These are phyloP conservation scores for Fagopyrum tataricum DNA, from an alignment of 148 eudicot genomes.

Conservation along the genomic window DNA sequence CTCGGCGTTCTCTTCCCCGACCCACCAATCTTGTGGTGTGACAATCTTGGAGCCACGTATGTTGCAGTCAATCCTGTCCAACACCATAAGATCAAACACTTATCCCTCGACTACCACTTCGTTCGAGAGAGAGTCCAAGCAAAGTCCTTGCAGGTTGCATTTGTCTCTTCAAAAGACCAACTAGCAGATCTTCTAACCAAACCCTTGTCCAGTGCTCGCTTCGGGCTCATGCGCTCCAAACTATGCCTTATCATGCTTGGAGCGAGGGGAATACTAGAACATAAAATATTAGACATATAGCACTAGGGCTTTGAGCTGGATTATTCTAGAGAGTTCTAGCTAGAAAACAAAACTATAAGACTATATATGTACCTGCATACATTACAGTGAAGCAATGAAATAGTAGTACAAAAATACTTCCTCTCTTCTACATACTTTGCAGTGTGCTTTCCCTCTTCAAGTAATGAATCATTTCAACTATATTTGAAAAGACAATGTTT, in stretches of 20 bases:
- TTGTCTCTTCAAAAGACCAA: not conserved
- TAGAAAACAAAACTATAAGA: no score
- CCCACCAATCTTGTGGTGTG: not conserved
- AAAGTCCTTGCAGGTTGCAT: no score
- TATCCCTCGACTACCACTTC: not conserved
- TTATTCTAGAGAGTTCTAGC: no score
- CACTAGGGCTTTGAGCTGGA: no score
- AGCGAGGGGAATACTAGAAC: not conserved
- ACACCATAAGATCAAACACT: not conserved
- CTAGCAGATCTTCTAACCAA: not conserved
- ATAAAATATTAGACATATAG: no score
- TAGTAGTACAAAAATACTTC: no score
- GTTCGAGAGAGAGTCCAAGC: not conserved
- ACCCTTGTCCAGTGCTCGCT: not conserved
- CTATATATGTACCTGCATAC: no score
- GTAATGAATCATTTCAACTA: no score
- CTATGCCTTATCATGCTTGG: not conserved
- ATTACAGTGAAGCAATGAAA: no score
- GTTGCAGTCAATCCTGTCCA: not conserved
- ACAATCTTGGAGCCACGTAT: not conserved
- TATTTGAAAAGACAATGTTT: no score
- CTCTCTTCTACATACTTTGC: no score
- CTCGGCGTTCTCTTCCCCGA: not conserved
- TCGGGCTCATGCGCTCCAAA: not conserved
- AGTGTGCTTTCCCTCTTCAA: no score